Evolutionary conservation across 805 yeast species (phyloP).

Genomic region (Komagataella pseudopastoris): DNA sequence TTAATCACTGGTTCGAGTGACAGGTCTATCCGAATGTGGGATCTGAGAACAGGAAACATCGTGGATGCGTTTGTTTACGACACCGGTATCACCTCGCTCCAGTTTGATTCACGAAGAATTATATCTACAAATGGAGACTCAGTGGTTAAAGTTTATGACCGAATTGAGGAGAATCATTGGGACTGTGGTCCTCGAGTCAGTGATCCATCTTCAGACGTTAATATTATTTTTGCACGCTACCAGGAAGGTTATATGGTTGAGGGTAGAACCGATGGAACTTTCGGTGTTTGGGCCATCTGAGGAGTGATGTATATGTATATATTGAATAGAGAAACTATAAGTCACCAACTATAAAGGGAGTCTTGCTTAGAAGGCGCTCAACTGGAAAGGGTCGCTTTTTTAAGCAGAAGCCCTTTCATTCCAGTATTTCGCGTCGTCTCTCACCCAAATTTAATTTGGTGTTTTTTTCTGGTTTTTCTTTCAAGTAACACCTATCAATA

Average conservation of each 20-base stretch:
- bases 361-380: not conserved
- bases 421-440: not conserved
- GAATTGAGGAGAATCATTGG: slow-evolving; percentile 39
- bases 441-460: not conserved
- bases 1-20: slow-evolving; percentile 53
- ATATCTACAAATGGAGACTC: slow-evolving; percentile 37
- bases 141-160: slow-evolving; percentile 43
- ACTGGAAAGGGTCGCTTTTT: too few relatives aligned
- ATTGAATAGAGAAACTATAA: slow-evolving; percentile 1
- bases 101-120: slow-evolving; percentile 45
- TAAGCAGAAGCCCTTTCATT: not conserved
- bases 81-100: slow-evolving; percentile 37
- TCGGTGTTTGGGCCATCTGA: slow-evolving; percentile 51
- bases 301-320: not conserved
- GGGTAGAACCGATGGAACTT: slow-evolving; percentile 45
- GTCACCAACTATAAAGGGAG: not conserved
- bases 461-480: not conserved
- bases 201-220: slow-evolving; percentile 10
- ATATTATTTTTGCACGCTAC: slow-evolving; percentile 31
- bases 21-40: slow-evolving; percentile 59
- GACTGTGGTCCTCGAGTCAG: slow-evolving; percentile 29
- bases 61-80: slow-evolving; percentile 50
- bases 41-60: slow-evolving; percentile 52
- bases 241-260: slow-evolving; percentile 55
- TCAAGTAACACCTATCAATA: slow-evolving; percentile 12